phyloP scores from a whole-genome alignment of 148 eudicot species.

The Silene latifolia region DNA sequence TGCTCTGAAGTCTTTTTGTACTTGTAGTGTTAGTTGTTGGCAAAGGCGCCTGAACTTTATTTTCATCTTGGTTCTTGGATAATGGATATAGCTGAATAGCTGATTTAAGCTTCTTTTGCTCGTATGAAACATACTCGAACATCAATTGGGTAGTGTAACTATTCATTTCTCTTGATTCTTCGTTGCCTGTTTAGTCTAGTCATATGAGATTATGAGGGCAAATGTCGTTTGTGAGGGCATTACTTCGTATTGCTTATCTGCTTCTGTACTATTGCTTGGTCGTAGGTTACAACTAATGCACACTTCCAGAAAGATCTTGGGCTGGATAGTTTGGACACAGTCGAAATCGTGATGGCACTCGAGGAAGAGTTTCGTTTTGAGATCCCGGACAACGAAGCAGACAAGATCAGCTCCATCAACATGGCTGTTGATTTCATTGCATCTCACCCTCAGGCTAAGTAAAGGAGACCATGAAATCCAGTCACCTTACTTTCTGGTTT shows the following conservation, averaged over 20 bases:
- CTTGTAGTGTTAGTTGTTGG: too few relatives aligned
- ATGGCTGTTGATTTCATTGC: constrained; percentile 93
- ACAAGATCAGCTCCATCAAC: constrained; percentile 72
- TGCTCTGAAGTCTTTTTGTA: too few relatives aligned
- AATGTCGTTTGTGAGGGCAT: too few relatives aligned
- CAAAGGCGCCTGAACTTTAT: too few relatives aligned
- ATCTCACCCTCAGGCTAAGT: constrained; percentile 95
- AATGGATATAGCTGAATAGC: too few relatives aligned
- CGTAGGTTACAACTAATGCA: constrained; percentile 67
- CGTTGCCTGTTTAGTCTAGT: not conserved
- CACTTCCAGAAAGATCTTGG: constrained; percentile 93
- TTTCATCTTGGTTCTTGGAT: too few relatives aligned
- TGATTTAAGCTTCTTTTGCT: too few relatives aligned
- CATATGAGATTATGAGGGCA: not conserved
- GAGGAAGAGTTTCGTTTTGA: constrained; percentile 94
- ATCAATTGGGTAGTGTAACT: too few relatives aligned
- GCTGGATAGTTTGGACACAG: constrained; percentile 85
- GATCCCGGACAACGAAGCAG: constrained; percentile 93
- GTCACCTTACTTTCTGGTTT: not conserved
- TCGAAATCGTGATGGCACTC: constrained; percentile 87
- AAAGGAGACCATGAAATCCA: constrained; percentile 11
- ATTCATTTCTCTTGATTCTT: not conserved
- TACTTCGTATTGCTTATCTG: not conserved
- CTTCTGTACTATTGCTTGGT: not conserved
- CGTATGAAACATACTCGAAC: too few relatives aligned